Evolutionary conservation across 2,329 filamentous ascomycete genomes (phyloP).

Genomic region (Grosmannia clavigera): DNA sequence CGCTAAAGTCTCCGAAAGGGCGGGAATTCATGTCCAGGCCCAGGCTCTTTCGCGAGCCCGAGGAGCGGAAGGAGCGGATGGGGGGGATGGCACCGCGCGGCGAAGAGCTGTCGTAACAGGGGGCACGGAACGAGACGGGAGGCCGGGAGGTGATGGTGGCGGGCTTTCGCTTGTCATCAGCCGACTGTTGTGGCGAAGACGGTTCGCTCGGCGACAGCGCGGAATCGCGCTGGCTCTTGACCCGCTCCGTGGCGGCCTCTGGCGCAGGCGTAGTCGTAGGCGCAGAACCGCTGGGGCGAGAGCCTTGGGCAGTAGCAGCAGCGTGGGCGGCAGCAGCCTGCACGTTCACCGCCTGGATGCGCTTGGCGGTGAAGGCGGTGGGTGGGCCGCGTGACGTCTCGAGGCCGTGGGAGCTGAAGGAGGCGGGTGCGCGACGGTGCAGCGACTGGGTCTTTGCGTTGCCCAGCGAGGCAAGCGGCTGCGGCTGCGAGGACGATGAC

Average conservation of each 20-base stretch:
- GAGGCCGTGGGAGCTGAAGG: constrained; percentile 23
- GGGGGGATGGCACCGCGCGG: constrained; percentile 31
- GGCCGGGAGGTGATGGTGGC: constrained; percentile 24
- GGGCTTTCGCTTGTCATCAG: constrained; percentile 36
- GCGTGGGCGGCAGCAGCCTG: constrained; percentile 12
- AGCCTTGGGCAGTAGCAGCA: not conserved
- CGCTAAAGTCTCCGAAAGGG: constrained; percentile 29
- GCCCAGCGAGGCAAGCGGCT: not conserved
- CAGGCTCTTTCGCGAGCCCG: constrained; percentile 42
- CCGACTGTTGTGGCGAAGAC: constrained; percentile 17
- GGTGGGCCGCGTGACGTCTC: constrained; percentile 19
- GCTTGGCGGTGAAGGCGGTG: constrained; percentile 20
- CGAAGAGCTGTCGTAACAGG: constrained; percentile 18
- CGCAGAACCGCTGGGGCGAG: not conserved
- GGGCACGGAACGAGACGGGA: constrained; percentile 38
- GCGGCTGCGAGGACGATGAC: not conserved
- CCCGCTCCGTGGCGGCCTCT: not conserved
- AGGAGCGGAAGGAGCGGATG: constrained; percentile 44
- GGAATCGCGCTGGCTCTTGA: not conserved
- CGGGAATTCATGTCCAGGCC: constrained; percentile 38
- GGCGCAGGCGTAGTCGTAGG: not conserved
- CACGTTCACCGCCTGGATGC: constrained; percentile 17
- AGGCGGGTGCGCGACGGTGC: constrained; percentile 26
- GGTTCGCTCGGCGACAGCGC: not conserved
- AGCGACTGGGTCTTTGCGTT: constrained; percentile 18